Conservation (phyloP, 768 basidiomycete genomes). For the Lyophyllum decastes region DNA sequence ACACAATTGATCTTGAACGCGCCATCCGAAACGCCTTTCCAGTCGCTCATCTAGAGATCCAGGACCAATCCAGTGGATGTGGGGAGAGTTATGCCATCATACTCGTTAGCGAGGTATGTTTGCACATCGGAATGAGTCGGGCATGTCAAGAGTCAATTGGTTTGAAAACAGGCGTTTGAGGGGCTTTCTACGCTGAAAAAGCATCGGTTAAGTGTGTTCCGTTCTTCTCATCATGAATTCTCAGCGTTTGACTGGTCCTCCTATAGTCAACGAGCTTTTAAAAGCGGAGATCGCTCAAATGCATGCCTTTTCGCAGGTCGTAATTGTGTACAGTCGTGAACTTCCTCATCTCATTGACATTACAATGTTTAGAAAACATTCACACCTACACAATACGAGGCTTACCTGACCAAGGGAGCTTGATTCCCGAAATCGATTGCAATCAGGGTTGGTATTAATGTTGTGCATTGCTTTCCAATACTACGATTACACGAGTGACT, state of each 20-base stretch:
- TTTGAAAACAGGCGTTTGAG: constrained; percentile 59
- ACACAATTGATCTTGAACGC: constrained; percentile 53
- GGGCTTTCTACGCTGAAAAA: constrained; percentile 79
- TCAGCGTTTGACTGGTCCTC: constrained; percentile 1
- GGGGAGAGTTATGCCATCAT: constrained; percentile 76
- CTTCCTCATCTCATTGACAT: not conserved
- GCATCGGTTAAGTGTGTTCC: constrained; percentile 63
- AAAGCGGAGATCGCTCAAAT: constrained; percentile 76
- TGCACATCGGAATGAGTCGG: not conserved
- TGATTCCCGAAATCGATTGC: not conserved
- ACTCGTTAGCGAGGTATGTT: constrained; percentile 72
- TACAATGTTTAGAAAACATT: constrained; percentile 59
- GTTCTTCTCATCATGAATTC: not conserved
- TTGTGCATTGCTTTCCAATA: not conserved
- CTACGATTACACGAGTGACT: not conserved
- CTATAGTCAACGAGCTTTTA: constrained; percentile 77
- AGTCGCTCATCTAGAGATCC: constrained; percentile 68
- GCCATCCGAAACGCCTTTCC: constrained; percentile 65
- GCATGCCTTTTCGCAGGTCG: constrained; percentile 89
- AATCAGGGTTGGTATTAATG: not conserved
- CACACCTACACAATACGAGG: constrained; percentile 68
- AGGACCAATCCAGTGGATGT: constrained; percentile 79
- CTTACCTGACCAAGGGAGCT: constrained; percentile 17
- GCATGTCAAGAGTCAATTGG: too few species aligned
- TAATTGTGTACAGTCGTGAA: too few species aligned